Base-by-base conservation (phyloP, 2,329 filamentous ascomycete genomes). In the Alternaria brassicae region DNA sequence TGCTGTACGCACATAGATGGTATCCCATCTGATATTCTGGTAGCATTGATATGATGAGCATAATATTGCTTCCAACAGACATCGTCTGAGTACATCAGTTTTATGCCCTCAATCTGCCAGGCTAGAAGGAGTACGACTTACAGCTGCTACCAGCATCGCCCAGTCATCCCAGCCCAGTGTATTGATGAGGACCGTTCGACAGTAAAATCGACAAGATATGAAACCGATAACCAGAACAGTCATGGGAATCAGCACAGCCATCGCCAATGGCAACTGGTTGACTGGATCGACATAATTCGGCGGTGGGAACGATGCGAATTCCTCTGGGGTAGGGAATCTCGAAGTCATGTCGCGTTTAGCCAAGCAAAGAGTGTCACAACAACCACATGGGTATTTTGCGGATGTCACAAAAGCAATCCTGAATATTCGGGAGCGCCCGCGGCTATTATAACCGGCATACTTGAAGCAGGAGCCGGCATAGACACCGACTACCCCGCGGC, bases 251-350 rank as follows among this genome's bases (percentile, higher is more conserved):
- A 65, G 52, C 13, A 74, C 28, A 1, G 61, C 71, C 58, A 75
- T 50, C 0, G 72, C 65, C 53, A 73, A 32, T 15, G 72, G 62
- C 6, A 60, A 53, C 3, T 65, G 60, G 1, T 67, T 75, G 2
- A 61, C 50, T 2, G 72, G 72, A 34, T 74, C 48, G n/a, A 71
- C 67, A 62, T 71, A 74, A 32, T 76, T 75, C 2, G 72, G 71
- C 13, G 58, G 30, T 1, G 73, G 73, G 49, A 69, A 76, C 8
- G 67, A 63, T 21, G 64, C 61, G 13, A 71, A 58, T 15, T 74
- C 70, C 32, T 60, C 56, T 12, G 68, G 40, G 3, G 71, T 74
- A 8, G 72, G 72, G 48, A 68, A 67, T 56, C 64, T 62, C 28
- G 69, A 69, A 56, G 67, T 72, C 69, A 72, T 72, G 23, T 42